Base-by-base conservation (phyloP, 208 protist genomes). In the Porcisia hertigi region DNA sequence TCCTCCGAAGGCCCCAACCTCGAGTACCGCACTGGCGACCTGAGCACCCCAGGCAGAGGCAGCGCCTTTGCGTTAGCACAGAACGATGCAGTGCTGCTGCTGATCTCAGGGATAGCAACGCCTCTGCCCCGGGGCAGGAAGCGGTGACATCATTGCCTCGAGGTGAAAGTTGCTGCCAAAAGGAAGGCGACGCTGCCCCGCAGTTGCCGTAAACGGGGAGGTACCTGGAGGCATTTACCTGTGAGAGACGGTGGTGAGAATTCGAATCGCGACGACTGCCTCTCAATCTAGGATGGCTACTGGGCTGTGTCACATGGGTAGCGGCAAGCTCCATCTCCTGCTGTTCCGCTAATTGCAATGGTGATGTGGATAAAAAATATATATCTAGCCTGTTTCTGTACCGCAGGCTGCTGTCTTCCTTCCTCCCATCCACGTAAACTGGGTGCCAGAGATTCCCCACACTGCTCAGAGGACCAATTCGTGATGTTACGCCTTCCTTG, bases 51-150 rank as follows among this genome's bases (percentile, higher is more conserved):
- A n/a, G 14, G 45, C 43, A 41, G n/a, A 18, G 41, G 16, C 36
- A 69, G 69, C 25, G 69, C 60, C 60, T 75, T 67, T 43, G 75
- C 69, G 52, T 80, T 65, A 7, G 57, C 53, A 25, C 39, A 71
- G n/a, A 57, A 73, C 34, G 43, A 66, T 62, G 59, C 49, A 14
- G 36, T 69, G 75, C 66, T 73, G 74, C 30, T 47, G 14, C 57
- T 73, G 25, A 34, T 49, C 52, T 55, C 67, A 3, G 67, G 45
- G 7, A 47, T 49, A 43, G 47, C 23, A 18, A 16, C 14, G 49
- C 55, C 67, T 36, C 58, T 43, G 30, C 4, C 39, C 47, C 36
- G 67, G 69, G 20, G 41, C 41, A 12, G 23, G 0, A 34, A 53
- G n/a, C 18, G 63, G 41, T 7, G 23, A 54, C 23, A 52, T 45